Evolutionary conservation across 495 filamentous ascomycete species (phyloP).

Genomic region (Annulohypoxylon moriforme): DNA sequence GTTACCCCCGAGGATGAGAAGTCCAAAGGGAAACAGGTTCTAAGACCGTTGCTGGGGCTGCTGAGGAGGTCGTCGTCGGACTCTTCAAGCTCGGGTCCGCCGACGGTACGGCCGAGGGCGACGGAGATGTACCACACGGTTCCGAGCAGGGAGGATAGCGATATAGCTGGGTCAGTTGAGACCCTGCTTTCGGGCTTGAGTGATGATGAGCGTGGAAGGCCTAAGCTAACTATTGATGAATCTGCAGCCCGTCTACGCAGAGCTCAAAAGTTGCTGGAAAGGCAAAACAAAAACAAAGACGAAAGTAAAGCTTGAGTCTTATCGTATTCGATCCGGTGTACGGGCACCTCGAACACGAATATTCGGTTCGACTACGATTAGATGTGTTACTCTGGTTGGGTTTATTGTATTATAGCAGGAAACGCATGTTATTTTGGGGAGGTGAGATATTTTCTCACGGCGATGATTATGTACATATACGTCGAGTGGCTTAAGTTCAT

Average conservation of each 20-base stretch:
- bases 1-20: slow-evolving; percentile 2
- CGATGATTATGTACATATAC: slow-evolving; percentile 9
- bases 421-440: neutral
- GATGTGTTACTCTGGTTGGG: neutral
- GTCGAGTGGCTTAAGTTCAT: neutral
- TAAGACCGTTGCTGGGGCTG: neutral
- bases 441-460: neutral
- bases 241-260: slow-evolving; percentile 37
- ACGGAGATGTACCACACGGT: slow-evolving; percentile 32
- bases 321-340: neutral
- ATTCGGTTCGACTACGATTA: neutral
- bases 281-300: neutral
- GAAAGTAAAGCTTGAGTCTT: neutral
- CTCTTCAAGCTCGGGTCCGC: neutral
- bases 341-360: neutral
- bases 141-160: neutral
- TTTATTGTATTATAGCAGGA: neutral
- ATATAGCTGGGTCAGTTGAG: slow-evolving; percentile 6
- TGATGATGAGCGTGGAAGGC: slow-evolving; percentile 31
- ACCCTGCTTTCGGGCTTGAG: slow-evolving; percentile 8
- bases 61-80: neutral
- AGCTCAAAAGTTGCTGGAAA: slow-evolving; percentile 37
- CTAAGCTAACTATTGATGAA: slow-evolving; percentile 36
- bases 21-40: neutral
- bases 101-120: slow-evolving; percentile 9